Evolutionary conservation across 2,329 filamentous ascomycete species (phyloP).

Genomic region (Ustulina deusta): DNA sequence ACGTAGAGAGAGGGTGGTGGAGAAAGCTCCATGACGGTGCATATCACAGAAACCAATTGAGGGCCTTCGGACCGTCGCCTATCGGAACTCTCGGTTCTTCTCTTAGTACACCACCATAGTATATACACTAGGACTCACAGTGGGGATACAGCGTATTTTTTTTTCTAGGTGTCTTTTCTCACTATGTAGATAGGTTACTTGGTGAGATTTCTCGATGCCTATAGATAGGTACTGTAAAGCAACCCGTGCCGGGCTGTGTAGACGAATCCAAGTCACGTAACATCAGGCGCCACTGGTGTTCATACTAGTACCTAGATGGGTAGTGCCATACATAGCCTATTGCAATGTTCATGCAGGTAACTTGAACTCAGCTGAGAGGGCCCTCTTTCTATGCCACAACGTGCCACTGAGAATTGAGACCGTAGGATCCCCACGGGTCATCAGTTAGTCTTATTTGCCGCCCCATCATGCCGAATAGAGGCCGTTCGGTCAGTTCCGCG

Average conservation of each 20-base stretch:
- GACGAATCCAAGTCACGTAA: constrained; percentile 7
- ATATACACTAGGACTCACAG: constrained; percentile 5
- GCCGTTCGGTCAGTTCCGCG: constrained; percentile 9
- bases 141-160: constrained; percentile 1
- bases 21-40: background rate
- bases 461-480: background rate
- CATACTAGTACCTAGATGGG: background rate
- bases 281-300: constrained; percentile 1
- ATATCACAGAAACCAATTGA: background rate
- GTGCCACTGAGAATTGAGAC: background rate
- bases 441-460: background rate
- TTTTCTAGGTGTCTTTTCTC: background rate
- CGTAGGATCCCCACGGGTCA: background rate
- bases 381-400: background rate
- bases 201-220: background rate
- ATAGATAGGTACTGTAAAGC: background rate
- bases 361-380: background rate
- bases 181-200: background rate
- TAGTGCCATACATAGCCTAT: background rate
- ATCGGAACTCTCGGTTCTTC: constrained; percentile 14
- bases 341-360: background rate
- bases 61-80: constrained; percentile 9
- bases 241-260: background rate
- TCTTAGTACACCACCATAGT: background rate
- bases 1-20: background rate